Conservation (phyloP, 2,329 filamentous ascomycete species). For the Cytospora leucostoma region DNA sequence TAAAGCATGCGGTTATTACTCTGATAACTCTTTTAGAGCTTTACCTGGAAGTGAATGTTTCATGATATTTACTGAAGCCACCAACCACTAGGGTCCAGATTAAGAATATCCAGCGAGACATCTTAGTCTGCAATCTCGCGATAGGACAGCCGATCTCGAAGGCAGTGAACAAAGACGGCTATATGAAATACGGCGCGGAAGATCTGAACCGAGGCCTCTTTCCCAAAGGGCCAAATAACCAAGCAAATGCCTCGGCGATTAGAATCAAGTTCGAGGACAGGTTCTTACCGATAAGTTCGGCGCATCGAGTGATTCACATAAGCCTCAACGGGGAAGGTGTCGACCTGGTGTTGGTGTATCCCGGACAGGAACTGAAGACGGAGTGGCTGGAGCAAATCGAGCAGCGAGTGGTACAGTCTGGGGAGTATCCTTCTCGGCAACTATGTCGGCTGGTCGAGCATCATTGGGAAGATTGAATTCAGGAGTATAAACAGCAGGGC, state of each 20-base stretch:
- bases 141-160: conserved; percentile 10
- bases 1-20: background rate
- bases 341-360: conserved; percentile 8
- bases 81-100: background rate
- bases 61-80: background rate
- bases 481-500: background rate
- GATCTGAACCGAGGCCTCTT: conserved; percentile 7
- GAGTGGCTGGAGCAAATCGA: conserved; percentile 9
- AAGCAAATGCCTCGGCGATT: background rate
- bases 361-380: conserved; percentile 1
- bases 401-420: background rate
- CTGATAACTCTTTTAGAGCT: conserved; percentile 1
- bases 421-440: background rate
- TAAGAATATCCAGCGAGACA: background rate
- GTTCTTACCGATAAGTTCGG: conserved; percentile 5
- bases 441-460: background rate
- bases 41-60: background rate
- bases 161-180: background rate
- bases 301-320: background rate
- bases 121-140: conserved; percentile 5
- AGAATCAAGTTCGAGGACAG: background rate
- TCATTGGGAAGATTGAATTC: background rate
- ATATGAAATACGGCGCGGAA: background rate
- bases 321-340: background rate
- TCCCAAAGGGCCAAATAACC: conserved; percentile 1